Percentiles rank a stretch among this genome's conserved stretches.
These are phyloP conservation scores for Codiaeum variegatum DNA, from an alignment of 441 rosid species.

Conservation along the genomic window DNA sequence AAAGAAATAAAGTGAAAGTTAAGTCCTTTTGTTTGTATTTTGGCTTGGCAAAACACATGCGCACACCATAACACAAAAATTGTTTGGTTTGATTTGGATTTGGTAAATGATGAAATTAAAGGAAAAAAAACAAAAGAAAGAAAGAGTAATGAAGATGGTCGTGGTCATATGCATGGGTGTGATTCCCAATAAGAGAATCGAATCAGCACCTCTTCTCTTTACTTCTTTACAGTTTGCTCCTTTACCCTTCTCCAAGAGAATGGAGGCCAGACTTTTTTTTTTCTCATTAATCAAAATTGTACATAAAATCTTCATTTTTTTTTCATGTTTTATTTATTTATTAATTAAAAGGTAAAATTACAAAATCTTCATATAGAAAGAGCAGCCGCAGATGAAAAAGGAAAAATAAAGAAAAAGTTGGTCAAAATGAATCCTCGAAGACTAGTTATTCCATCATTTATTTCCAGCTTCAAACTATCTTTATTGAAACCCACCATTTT, in stretches of 20 bases:
- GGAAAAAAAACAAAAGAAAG: not conserved
- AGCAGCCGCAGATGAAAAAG: constrained; percentile 53
- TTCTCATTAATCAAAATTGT: too few species aligned
- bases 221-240: constrained; percentile 56
- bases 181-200: constrained; percentile 66
- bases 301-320: not conserved
- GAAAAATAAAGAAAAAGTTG: constrained; percentile 49
- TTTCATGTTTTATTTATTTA: too few species aligned
- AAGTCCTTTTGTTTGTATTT: not conserved
- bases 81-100: not conserved
- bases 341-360: not conserved
- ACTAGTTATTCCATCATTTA: constrained; percentile 53
- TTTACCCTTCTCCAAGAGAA: constrained; percentile 91
- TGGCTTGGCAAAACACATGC: constrained; percentile 7
- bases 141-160: constrained; percentile 31
- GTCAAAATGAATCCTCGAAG: constrained; percentile 87
- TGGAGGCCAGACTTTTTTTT: constrained; percentile 55
- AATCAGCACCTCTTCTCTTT: constrained; percentile 46
- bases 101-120: not conserved
- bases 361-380: not conserved
- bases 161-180: constrained; percentile 74
- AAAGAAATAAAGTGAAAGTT: constrained; percentile 19
- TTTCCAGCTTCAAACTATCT: constrained; percentile 48
- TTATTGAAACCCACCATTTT: constrained; percentile 69
- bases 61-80: constrained; percentile 10